Conservation (phyloP, 108 stramenopile genomes). For the Nitzschia putrida region DNA sequence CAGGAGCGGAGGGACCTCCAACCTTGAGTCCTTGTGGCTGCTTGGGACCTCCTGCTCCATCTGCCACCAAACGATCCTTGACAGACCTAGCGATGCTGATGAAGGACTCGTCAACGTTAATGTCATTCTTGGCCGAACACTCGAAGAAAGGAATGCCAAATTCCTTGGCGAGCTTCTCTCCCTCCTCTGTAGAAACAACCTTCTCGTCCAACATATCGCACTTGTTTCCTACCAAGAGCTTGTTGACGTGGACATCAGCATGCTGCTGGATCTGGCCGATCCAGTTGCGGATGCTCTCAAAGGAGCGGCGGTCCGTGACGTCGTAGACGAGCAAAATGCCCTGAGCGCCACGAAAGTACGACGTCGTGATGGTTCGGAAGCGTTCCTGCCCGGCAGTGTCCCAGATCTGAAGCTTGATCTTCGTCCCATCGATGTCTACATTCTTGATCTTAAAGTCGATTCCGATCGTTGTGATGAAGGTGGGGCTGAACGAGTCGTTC, state of each 20-base stretch:
- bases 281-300: conserved; percentile 98
- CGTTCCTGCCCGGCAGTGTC: conserved; percentile 93
- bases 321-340: conserved; percentile 99
- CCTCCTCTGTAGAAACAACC: conserved; percentile 94
- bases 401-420: conserved; percentile 96
- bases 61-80: conserved; percentile 81
- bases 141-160: conserved; percentile 97
- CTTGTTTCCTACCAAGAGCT: conserved; percentile 98
- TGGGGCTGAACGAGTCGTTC: conserved; percentile 97
- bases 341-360: conserved; percentile 96
- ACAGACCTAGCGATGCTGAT: conserved; percentile 79
- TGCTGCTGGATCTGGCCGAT: conserved; percentile 97
- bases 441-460: conserved; percentile 98
- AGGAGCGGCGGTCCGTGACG: conserved; percentile 97
- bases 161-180: conserved; percentile 88
- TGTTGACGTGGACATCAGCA: conserved; percentile 95
- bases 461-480: conserved; percentile 98
- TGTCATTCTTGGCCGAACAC: conserved; percentile 95
- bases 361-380: conserved; percentile 94
- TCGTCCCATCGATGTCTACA: conserved; percentile 89
- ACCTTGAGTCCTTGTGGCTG: conserved; percentile 27
- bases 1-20: conserved; percentile 2
- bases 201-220: conserved; percentile 96
- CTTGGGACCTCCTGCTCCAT: conserved; percentile 78
- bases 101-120: conserved; percentile 91